phyloP scores from a whole-genome alignment of 495 filamentous ascomycete genomes.

The Penicillium canariense region DNA sequence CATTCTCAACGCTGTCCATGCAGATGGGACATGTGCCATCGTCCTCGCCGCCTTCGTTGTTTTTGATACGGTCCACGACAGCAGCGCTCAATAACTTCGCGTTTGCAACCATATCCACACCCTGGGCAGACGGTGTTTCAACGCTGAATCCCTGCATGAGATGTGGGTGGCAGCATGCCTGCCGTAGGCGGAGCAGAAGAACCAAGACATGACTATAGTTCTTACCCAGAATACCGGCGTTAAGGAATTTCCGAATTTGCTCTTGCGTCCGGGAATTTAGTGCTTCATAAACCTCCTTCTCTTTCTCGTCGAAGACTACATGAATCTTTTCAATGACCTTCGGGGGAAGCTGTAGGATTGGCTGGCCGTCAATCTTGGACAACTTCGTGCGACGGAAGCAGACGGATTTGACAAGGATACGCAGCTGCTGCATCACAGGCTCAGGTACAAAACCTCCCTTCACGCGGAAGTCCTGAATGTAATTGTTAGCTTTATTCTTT shows the following conservation, averaged over 20 bases:
- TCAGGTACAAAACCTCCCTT: slow-evolving; percentile 38
- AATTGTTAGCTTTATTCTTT: slow-evolving; percentile 21
- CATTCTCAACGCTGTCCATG: slow-evolving; percentile 70
- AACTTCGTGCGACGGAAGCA: slow-evolving; percentile 83
- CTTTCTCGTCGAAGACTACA: slow-evolving; percentile 72
- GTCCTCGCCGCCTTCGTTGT: slow-evolving; percentile 51
- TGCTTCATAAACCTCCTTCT: slow-evolving; percentile 67
- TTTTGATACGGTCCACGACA: slow-evolving; percentile 68
- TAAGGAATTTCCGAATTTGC: slow-evolving; percentile 75
- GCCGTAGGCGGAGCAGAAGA: slow-evolving; percentile 76
- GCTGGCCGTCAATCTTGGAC: slow-evolving; percentile 79
- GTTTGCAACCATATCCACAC: slow-evolving; percentile 63
- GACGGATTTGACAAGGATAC: slow-evolving; percentile 77
- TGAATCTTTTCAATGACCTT: slow-evolving; percentile 65
- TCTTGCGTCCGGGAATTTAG: slow-evolving; percentile 66
- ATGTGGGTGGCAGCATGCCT: slow-evolving; percentile 90
- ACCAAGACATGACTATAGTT: slow-evolving; percentile 86
- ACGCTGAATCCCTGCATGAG: slow-evolving; percentile 74
- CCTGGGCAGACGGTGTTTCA: slow-evolving; percentile 50
- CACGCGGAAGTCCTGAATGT: slow-evolving; percentile 49
- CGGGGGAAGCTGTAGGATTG: slow-evolving; percentile 71
- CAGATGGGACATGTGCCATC: slow-evolving; percentile 67
- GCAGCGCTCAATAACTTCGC: slow-evolving; percentile 59
- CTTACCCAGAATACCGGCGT: slow-evolving; percentile 65
- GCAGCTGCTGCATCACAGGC: slow-evolving; percentile 67